Evolutionary conservation across 768 basidiomycete genomes (phyloP), one percentile per base, ranked within the genome.

Genomic region (Leucocoprinus birnbaumii): DNA sequence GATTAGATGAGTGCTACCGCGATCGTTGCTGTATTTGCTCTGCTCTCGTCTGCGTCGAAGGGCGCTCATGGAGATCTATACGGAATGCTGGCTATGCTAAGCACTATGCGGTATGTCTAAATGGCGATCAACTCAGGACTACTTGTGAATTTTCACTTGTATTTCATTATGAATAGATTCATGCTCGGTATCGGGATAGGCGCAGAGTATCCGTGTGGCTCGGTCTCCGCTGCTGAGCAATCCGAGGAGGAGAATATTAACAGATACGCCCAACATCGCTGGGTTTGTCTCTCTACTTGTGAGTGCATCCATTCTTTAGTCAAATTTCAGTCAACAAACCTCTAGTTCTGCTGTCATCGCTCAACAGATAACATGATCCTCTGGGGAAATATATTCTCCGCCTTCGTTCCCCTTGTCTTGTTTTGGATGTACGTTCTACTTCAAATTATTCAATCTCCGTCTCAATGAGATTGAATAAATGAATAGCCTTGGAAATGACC

Each of bases 221-320:
- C 87, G 0, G 91, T 94, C 16, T 89, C 92, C 3, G 88, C 87
- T 6, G 87, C 91, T 1, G 95, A 97, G 65, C 90, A 93, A 63
- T 89, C 92, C 2, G 95, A 97, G 67, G 89, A 91, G 66, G 76
- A 82, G 5, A 83, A 80, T 8, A 87, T 96, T 61, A 76, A 68
- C 60, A 92, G 89, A 70, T 84, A 84, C 48, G 80, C 88, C 3
- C 94, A 93, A 64, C 88, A 95, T 67, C 73, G 86, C 49, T 91
- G 93, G 83, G 87, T 96, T 64, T 85, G 87, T 5, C 78, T 92
- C 22, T 90, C 94, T 13, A 96, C 94, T 3, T 97, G 94, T 92
- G 14, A 18, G 80, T 59, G n/a, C n/a, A n/a, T 34, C 10, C 16
- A 52, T 47, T 48, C 35, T 18, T 3, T n/a, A 3, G n/a, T n/a